Base-by-base conservation (phyloP, 805 yeast species). In the Kluyveromyces aestuarii region DNA sequence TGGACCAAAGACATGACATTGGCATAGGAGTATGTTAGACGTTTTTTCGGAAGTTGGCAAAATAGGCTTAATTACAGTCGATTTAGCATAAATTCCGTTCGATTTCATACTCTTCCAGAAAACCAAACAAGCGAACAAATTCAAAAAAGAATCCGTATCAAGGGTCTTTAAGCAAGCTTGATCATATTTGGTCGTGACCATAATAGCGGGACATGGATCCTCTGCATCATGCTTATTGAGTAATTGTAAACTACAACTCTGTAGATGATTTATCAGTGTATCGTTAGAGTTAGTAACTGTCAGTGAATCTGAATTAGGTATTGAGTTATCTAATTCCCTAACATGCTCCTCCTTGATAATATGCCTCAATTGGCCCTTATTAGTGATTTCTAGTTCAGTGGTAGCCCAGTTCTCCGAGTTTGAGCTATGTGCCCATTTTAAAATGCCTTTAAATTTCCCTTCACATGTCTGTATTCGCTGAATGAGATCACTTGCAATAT, bases 1-100 rank as follows among this genome's bases (percentile, higher is more conserved):
- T 3, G 87, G 87, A 0, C 87, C 89, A 63, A 66, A 84, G 1
- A 84, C 72, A 59, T 78, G 79, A 57, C 84, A 79, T 38, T 84
- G 73, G 48, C 87, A 81, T 17, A 81, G 83, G 45, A 83, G 64
- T 13, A 83, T 58, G 53, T 64, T 65, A 13, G 48, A 37, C 8
- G 54, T 47, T 67, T 62, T 40, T 48, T 58, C 21, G 50, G 53
- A 21, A 55, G 41, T 37, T 16, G 54, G 41, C 10, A 60, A 41
- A 18, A 50, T 39, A 9, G 64, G 54, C 8, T 57, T 54, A 16
- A 56, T 68, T 64, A 55, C 70, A 52, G 69, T 71, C 68, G 76
- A 69, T 57, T 80, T 80, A 52, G 78, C 74, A 33, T 74, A 76
- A 9, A 79, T 63, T 0, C 84, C 83, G 40, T 64, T 68, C 7